These are phyloP conservation scores for Penicillium capsulatum DNA, from an alignment of 2,329 filamentous ascomycete genomes.

Conservation along the genomic window DNA sequence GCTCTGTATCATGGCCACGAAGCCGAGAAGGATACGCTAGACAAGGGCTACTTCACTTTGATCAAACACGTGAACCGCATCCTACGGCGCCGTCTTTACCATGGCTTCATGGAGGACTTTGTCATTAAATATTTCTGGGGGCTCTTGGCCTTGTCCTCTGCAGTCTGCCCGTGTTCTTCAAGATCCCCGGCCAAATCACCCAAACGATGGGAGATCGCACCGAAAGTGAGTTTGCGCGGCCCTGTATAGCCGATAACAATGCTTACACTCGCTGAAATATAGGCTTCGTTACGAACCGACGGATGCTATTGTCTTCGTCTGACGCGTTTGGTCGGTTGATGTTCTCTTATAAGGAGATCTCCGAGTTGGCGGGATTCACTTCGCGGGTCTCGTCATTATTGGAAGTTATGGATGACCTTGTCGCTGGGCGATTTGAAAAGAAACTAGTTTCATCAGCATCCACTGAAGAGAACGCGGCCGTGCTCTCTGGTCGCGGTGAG, in stretches of 20 bases:
- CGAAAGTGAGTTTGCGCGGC: constrained; percentile 53
- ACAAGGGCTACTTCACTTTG: constrained; percentile 97
- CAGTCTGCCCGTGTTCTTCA: constrained; percentile 93
- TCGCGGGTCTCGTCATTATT: constrained; percentile 84
- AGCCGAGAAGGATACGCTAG: constrained; percentile 90
- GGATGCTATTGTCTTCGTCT: constrained; percentile 86
- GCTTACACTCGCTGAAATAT: constrained; percentile 3
- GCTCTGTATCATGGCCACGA: constrained; percentile 88
- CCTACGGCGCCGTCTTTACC: constrained; percentile 81
- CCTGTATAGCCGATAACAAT: too few relatives aligned
- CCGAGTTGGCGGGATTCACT: constrained; percentile 91
- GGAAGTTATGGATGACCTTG: constrained; percentile 91
- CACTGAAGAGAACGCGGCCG: constrained; percentile 73
- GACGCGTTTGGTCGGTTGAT: constrained; percentile 94
- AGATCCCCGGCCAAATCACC: constrained; percentile 67
- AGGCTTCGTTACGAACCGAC: constrained; percentile 88
- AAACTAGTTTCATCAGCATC: constrained; percentile 86
- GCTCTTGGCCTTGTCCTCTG: constrained; percentile 86
- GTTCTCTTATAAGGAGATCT: constrained; percentile 97
- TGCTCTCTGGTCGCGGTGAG: constrained; percentile 75
- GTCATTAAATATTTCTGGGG: constrained; percentile 99
- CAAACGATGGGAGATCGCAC: constrained; percentile 52
- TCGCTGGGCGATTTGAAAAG: constrained; percentile 89
- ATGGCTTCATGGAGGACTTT: constrained; percentile 99
- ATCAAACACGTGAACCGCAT: constrained; percentile 99